These are phyloP conservation scores for Carex pumila DNA, from an alignment of 176 grass and related monocot species.

Conservation along the genomic window DNA sequence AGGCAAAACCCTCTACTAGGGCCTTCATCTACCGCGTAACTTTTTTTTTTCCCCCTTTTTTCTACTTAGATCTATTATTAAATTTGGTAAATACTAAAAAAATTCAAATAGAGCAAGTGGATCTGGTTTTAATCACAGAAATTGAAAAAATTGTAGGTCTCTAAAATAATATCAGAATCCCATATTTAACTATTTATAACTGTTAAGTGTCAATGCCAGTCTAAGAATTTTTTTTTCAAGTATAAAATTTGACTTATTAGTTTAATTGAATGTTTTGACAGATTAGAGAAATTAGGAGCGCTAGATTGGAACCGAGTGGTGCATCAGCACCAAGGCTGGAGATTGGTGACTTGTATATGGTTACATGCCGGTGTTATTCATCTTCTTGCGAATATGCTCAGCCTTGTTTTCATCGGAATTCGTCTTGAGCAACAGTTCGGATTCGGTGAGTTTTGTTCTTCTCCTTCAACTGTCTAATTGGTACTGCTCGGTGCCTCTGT, in stretches of 20 bases:
- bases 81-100: neutral
- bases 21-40: constrained; percentile 78
- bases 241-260: neutral
- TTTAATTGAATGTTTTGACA: constrained; percentile 10
- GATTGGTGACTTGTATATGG: constrained; percentile 79
- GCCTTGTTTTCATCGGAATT: constrained; percentile 76
- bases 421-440: constrained; percentile 94
- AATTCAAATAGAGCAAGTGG: neutral
- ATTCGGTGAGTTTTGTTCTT: constrained; percentile 29
- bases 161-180: neutral
- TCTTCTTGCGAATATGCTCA: constrained; percentile 91
- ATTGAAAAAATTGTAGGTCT: neutral
- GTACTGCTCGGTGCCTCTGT: neutral
- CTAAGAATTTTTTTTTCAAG: neutral
- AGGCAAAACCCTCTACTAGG: constrained; percentile 83
- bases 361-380: constrained; percentile 88
- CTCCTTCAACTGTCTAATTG: neutral
- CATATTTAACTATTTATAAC: neutral
- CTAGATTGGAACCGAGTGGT: constrained; percentile 76
- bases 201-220: neutral
- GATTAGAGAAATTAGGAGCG: constrained; percentile 78
- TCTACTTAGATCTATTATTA: neutral
- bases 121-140: neutral
- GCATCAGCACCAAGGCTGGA: constrained; percentile 65
- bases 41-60: neutral